Percentiles rank a stretch among this genome's conserved stretches.
Evolutionary conservation across 2,329 filamentous ascomycete genomes (phyloP).

Genomic region (Cladophialophora immunda): DNA sequence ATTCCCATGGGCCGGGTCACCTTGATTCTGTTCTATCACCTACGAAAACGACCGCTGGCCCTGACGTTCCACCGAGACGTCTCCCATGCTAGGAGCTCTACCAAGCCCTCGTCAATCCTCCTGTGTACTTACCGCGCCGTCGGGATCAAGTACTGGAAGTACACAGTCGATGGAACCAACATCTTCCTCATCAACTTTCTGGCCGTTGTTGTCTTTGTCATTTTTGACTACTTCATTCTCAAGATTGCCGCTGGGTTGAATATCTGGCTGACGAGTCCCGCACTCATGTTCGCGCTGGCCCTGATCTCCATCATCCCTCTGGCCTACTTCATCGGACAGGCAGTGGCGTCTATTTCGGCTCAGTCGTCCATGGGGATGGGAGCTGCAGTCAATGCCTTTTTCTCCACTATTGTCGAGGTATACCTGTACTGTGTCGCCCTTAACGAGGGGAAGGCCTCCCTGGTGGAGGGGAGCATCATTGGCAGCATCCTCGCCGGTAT

Average conservation of each 20-base stretch:
- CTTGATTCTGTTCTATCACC: constrained; percentile 85
- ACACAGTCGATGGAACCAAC: constrained; percentile 97
- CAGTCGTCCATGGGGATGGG: constrained; percentile 98
- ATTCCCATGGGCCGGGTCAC: constrained; percentile 99
- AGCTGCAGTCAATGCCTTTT: constrained; percentile 97
- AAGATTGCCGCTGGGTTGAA: constrained; percentile 73
- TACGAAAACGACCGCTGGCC: constrained; percentile 90
- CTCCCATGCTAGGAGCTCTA: constrained; percentile 74
- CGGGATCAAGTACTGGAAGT: constrained; percentile 97
- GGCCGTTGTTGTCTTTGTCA: constrained; percentile 90
- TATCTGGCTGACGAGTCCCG: constrained; percentile 78
- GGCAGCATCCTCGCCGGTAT: constrained; percentile 98
- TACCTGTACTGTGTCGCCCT: constrained; percentile 96
- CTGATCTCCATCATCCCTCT: constrained; percentile 93
- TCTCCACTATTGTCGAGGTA: constrained; percentile 96
- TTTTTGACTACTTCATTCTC: constrained; percentile 89
- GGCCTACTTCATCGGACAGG: constrained; percentile 98
- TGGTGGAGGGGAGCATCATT: constrained; percentile 96
- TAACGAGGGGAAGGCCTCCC: constrained; percentile 86
- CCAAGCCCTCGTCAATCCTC: constrained; percentile 82
- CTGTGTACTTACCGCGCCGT: constrained; percentile 97
- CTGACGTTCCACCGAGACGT: constrained; percentile 91
- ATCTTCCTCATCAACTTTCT: constrained; percentile 99
- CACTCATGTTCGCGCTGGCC: constrained; percentile 84
- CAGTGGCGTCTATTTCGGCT: constrained; percentile 96